phyloP scores from a whole-genome alignment of 345 rosid species.

The Pistacia atlantica region DNA sequence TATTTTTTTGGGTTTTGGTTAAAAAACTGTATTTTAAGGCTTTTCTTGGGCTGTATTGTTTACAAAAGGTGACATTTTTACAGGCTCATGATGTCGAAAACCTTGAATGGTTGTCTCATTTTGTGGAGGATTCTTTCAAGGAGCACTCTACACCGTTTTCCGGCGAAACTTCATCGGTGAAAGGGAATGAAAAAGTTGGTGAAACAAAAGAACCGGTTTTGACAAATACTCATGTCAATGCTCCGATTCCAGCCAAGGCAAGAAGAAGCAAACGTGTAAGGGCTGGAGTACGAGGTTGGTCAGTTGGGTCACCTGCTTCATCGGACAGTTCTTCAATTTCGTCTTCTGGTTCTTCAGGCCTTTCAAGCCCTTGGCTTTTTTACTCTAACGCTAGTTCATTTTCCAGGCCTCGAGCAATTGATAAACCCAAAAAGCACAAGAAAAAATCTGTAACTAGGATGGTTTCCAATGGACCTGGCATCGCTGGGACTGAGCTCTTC shows the following conservation, averaged over 20 bases:
- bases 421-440: constrained; percentile 44
- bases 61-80: constrained; percentile 18
- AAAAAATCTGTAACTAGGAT: constrained; percentile 24
- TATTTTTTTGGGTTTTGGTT: not conserved
- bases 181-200: constrained; percentile 27
- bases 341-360: constrained; percentile 36
- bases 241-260: constrained; percentile 72
- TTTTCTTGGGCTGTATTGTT: constrained; percentile 3
- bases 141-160: constrained; percentile 54
- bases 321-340: constrained; percentile 55
- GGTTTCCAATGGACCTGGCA: constrained; percentile 17
- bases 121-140: constrained; percentile 82
- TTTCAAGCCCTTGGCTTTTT: constrained; percentile 33
- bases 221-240: constrained; percentile 31
- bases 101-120: constrained; percentile 88
- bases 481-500: constrained; percentile 18
- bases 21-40: not conserved
- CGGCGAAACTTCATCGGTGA: constrained; percentile 31
- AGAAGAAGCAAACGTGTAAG: constrained; percentile 83
- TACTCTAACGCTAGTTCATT: constrained; percentile 17
- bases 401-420: constrained; percentile 22
- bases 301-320: constrained; percentile 55
- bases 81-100: constrained; percentile 73
- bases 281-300: constrained; percentile 58
- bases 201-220: constrained; percentile 27